Conservation (phyloP, 805 yeast species). For the Barnettozyma populi region DNA sequence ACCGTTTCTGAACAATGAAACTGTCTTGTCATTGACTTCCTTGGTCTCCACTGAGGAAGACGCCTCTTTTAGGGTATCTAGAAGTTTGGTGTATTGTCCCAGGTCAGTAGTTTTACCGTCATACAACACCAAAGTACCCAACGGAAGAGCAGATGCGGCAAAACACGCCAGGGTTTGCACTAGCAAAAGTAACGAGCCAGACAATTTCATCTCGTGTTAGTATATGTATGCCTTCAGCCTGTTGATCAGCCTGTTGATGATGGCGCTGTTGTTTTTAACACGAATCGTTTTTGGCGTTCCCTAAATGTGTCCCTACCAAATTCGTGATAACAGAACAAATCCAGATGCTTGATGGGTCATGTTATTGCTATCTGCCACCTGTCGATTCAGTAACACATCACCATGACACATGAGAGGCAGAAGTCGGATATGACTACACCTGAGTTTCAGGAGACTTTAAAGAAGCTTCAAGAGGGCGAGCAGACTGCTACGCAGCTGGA, state of each 20-base stretch:
- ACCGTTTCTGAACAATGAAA: slow-evolving; percentile 36
- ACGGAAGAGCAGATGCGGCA: slow-evolving; percentile 13
- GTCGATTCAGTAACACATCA: slow-evolving; percentile 2
- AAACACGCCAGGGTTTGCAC: background rate
- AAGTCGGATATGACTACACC: slow-evolving; percentile 4
- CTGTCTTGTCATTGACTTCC: slow-evolving; percentile 21
- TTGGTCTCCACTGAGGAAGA: slow-evolving; percentile 30
- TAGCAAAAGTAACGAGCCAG: slow-evolving; percentile 5
- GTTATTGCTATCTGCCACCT: background rate
- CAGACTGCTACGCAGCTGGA: slow-evolving; percentile 57
- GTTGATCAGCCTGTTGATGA: background rate
- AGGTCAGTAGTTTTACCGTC: slow-evolving; percentile 19
- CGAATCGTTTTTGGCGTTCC: background rate
- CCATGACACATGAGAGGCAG: slow-evolving; percentile 10
- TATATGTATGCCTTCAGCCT: background rate
- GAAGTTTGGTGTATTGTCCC: slow-evolving; percentile 17
- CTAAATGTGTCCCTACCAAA: background rate
- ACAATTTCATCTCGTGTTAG: slow-evolving; percentile 3
- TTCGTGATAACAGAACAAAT: background rate
- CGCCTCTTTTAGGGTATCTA: slow-evolving; percentile 9
- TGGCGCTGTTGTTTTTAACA: background rate
- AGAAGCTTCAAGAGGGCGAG: slow-evolving; percentile 64
- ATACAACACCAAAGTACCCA: slow-evolving; percentile 17
- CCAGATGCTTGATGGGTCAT: background rate
- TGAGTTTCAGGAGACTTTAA: slow-evolving; percentile 50